phyloP scores from a whole-genome alignment of 345 rosid genomes.

The Aegle marmelos region DNA sequence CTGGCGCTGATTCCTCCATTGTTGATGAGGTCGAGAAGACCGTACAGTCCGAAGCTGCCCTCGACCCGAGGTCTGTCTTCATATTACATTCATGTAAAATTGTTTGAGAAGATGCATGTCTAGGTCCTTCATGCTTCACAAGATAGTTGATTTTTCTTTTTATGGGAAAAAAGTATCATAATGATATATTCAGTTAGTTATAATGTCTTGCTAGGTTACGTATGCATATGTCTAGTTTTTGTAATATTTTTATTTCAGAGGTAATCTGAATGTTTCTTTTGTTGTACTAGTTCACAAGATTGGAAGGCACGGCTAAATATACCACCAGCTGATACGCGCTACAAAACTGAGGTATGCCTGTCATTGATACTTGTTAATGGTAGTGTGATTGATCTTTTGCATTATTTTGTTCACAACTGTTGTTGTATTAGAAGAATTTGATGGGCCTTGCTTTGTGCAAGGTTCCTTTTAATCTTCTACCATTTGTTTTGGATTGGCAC shows the following conservation, averaged over 20 bases:
- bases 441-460: background rate
- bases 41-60: slow-evolving; percentile 67
- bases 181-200: too few species aligned
- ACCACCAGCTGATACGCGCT: slow-evolving; percentile 78
- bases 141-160: too few species aligned
- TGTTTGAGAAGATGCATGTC: too few species aligned
- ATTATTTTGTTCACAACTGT: background rate
- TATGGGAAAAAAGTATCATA: too few species aligned
- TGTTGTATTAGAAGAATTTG: background rate
- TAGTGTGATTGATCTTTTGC: background rate
- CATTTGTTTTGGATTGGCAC: background rate
- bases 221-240: background rate
- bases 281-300: slow-evolving; percentile 58
- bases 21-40: slow-evolving; percentile 77
- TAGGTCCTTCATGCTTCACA: too few species aligned
- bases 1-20: slow-evolving; percentile 33
- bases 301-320: slow-evolving; percentile 81
- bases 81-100: background rate
- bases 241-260: background rate
- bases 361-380: background rate
- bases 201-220: background rate
- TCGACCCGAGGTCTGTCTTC: slow-evolving; percentile 58
- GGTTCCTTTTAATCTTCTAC: background rate
- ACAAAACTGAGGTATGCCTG: slow-evolving; percentile 74
- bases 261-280: background rate